Percentiles rank a stretch among this genome's conserved stretches.
phyloP scores from a whole-genome alignment of 345 rosid genomes.

The Moricandia arvensis region DNA sequence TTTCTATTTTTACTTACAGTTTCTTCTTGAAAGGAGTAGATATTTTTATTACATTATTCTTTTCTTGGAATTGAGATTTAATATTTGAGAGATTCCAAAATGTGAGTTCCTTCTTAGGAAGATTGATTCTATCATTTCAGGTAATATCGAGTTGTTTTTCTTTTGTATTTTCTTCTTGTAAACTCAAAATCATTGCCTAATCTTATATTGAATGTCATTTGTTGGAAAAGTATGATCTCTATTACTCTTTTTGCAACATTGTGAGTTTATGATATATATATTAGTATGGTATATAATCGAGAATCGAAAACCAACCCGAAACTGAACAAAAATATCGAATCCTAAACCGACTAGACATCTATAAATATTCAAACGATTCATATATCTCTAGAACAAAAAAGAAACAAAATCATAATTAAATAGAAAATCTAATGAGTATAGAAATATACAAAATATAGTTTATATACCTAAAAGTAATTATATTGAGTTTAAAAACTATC shows the following conservation, averaged over 20 bases:
- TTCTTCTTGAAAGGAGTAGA: slow-evolving; percentile 42
- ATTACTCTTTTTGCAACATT: not conserved
- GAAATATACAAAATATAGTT: too few relatives aligned
- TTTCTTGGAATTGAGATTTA: slow-evolving; percentile 34
- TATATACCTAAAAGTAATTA: not conserved
- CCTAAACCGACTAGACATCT: too few relatives aligned
- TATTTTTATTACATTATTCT: slow-evolving; percentile 32
- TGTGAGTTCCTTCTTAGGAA: slow-evolving; percentile 21
- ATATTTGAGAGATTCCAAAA: slow-evolving; percentile 18
- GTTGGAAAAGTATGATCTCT: not conserved
- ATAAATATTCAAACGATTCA: too few relatives aligned
- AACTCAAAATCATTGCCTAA: not conserved
- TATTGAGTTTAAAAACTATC: too few relatives aligned
- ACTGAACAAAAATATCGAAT: not conserved
- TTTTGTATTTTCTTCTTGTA: not conserved
- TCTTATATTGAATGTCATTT: not conserved
- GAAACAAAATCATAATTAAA: not conserved
- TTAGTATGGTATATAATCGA: not conserved
- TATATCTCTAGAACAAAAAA: too few relatives aligned
- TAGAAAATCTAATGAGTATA: too few relatives aligned
- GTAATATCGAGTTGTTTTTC: not conserved
- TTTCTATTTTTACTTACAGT: slow-evolving; percentile 2
- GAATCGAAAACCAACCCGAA: too few relatives aligned
- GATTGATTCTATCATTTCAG: not conserved
- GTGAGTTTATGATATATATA: not conserved